Evolutionary conservation across 1,284 basidiomycete genomes (phyloP).

Genomic region (Pseudozyma sp.): DNA sequence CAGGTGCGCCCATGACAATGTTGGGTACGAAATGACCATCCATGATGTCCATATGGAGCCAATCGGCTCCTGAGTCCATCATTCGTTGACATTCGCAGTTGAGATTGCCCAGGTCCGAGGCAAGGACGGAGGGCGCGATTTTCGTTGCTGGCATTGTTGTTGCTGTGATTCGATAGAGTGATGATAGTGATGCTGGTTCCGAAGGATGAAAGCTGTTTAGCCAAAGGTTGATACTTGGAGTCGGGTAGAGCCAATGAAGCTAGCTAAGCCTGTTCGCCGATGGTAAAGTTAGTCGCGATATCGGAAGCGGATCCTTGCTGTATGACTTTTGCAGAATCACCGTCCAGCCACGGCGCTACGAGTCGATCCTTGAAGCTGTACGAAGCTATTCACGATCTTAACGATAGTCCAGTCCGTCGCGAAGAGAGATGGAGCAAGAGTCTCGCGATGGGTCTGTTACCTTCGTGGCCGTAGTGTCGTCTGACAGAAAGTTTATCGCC

Average conservation of each 20-base stretch:
- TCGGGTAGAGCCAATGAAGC: no score
- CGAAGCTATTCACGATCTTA: no score
- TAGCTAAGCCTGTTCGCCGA: no score
- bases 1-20: constrained; percentile 80
- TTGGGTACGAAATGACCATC: constrained; percentile 96
- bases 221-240: no score
- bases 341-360: no score
- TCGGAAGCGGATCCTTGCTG: no score
- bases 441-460: not conserved
- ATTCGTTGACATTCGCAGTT: constrained; percentile 66
- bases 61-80: constrained; percentile 67
- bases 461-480: not conserved
- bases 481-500: not conserved
- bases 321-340: no score
- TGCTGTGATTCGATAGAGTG: not conserved
- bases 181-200: not conserved
- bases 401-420: not conserved
- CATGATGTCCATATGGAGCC: constrained; percentile 67
- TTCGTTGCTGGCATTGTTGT: constrained; percentile 61
- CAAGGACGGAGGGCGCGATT: constrained; percentile 67
- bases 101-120: constrained; percentile 67
- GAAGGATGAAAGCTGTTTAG: no score
- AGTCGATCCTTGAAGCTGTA: no score
- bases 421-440: not conserved
- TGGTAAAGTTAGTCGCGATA: no score